These are phyloP conservation scores for Candida tammaniensis DNA, from an alignment of 805 yeast species.

Conservation along the genomic window DNA sequence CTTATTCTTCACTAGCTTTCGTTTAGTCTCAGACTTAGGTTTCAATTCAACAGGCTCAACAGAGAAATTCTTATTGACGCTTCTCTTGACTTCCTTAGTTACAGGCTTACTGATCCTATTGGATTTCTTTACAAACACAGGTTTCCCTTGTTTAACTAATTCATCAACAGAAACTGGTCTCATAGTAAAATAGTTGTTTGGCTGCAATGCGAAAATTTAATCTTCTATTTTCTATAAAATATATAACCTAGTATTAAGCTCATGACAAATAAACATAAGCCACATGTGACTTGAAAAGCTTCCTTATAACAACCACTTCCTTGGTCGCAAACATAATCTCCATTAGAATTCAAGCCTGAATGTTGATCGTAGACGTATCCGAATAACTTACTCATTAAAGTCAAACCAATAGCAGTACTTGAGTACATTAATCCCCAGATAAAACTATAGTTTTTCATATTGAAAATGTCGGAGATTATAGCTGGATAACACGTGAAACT, in stretches of 20 bases:
- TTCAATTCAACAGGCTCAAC: not conserved
- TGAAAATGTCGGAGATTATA: constrained; percentile 30
- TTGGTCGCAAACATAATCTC: constrained; percentile 20
- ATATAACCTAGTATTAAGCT: constrained; percentile 20
- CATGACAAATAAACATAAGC: constrained; percentile 19
- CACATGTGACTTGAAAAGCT: constrained; percentile 26
- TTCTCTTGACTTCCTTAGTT: not conserved
- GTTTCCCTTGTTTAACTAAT: constrained; percentile 8
- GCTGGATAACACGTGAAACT: constrained; percentile 34
- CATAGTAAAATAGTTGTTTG: constrained; percentile 1
- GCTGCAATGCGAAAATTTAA: not conserved
- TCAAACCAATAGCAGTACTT: constrained; percentile 29
- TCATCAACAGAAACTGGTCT: constrained; percentile 13
- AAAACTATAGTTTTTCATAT: constrained; percentile 30
- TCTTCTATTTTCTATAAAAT: constrained; percentile 8
- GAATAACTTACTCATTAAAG: constrained; percentile 30
- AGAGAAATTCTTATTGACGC: not conserved
- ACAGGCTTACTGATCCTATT: constrained; percentile 3
- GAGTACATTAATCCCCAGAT: constrained; percentile 35
- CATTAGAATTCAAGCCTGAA: constrained; percentile 18
- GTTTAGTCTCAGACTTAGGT: not conserved
- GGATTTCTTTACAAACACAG: constrained; percentile 10
- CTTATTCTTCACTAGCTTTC: constrained; percentile 21
- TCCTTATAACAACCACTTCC: constrained; percentile 28
- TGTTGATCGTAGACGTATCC: constrained; percentile 28